Conservation (phyloP, 441 rosid species). For the Jatropha podagrica region DNA sequence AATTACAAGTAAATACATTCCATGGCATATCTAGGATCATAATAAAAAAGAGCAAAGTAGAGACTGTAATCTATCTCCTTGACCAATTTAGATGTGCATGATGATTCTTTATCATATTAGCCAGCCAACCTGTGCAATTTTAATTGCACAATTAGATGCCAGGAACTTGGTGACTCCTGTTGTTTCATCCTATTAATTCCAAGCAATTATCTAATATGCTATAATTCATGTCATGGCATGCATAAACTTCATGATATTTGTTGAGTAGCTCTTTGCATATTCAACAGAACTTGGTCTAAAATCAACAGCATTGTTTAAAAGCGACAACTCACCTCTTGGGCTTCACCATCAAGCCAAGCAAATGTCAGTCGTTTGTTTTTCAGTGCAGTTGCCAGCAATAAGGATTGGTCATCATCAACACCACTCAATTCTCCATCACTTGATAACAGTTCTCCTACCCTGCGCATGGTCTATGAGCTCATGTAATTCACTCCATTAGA, state of each 20-base stretch:
- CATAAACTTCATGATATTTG: neutral
- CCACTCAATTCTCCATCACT: constrained; percentile 37
- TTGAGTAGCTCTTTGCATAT: neutral
- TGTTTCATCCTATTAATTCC: neutral
- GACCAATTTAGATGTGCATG: neutral
- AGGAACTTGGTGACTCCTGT: neutral
- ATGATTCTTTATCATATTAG: neutral
- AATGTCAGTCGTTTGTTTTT: constrained; percentile 70
- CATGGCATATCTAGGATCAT: constrained; percentile 8
- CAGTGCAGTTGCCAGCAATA: constrained; percentile 50
- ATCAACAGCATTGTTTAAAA: constrained; percentile 7
- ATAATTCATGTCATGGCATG: neutral
- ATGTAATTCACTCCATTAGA: constrained; percentile 35
- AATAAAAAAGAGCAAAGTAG: neutral
- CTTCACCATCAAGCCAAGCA: constrained; percentile 96
- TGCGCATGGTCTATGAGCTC: constrained; percentile 78
- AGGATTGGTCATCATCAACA: constrained; percentile 43
- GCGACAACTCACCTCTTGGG: constrained; percentile 58
- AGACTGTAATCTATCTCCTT: neutral
- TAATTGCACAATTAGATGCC: neutral
- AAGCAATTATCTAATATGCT: neutral
- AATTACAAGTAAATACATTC: neutral
- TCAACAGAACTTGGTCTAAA: constrained; percentile 10
- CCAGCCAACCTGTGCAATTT: neutral
- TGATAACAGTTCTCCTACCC: constrained; percentile 66